Conservation (phyloP, 495 filamentous ascomycete species). For the Xylaria palmicola region DNA sequence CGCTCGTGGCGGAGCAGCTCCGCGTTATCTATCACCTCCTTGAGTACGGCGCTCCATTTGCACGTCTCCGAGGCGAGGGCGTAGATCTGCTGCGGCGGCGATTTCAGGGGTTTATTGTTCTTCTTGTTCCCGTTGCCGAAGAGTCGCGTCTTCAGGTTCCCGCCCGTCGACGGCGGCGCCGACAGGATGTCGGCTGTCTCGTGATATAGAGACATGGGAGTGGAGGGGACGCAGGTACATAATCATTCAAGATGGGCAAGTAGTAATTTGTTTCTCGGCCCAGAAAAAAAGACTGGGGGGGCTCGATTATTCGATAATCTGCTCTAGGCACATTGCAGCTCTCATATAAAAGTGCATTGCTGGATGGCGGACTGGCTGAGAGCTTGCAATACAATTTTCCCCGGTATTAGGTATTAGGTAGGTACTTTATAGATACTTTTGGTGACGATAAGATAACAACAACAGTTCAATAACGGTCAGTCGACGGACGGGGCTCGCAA, state of each 20-base stretch:
- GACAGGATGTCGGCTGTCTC: constrained; percentile 77
- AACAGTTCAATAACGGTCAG: no score
- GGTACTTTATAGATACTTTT: no score
- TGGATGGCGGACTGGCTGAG: no score
- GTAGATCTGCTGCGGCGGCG: constrained; percentile 77
- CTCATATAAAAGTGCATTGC: no score
- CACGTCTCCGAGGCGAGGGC: constrained; percentile 79
- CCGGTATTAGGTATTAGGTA: no score
- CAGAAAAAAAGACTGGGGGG: no score
- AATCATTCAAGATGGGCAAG: background rate
- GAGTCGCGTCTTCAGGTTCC: constrained; percentile 79
- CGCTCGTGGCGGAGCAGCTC: constrained; percentile 70
- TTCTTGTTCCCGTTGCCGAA: constrained; percentile 53
- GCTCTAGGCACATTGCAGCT: background rate
- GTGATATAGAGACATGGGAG: constrained; percentile 87
- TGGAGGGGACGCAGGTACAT: background rate
- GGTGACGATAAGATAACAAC: no score
- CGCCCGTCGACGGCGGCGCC: constrained; percentile 56
- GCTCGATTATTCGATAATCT: background rate
- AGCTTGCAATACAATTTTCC: no score
- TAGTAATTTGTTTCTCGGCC: background rate
- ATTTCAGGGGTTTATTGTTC: constrained; percentile 66
- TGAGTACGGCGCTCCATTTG: constrained; percentile 85
- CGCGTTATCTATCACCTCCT: constrained; percentile 79
- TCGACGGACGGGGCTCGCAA: no score